Evolutionary conservation across 2,329 filamentous ascomycete genomes (phyloP).

Genomic region (Rutstroemia sp.): DNA sequence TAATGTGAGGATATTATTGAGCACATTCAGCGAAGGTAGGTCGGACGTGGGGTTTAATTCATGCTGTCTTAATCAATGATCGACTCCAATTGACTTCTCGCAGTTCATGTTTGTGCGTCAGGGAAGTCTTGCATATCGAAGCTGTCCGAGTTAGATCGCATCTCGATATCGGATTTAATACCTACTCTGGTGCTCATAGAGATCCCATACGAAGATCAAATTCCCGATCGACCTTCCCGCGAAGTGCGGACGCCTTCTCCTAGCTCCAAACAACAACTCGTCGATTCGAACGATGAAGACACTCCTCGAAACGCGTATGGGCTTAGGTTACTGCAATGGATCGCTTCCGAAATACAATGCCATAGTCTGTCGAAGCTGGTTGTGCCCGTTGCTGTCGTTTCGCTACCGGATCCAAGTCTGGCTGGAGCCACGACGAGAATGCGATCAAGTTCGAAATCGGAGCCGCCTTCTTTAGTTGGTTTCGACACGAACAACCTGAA

Average conservation of each 20-base stretch:
- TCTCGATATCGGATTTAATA: conserved; percentile 36
- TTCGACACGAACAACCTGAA: background rate
- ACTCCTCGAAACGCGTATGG: conserved; percentile 39
- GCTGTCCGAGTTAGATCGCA: conserved; percentile 43
- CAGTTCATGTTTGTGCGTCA: conserved; percentile 47
- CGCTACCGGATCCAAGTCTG: conserved; percentile 28
- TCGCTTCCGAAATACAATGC: conserved; percentile 42
- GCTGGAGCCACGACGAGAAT: conserved; percentile 13
- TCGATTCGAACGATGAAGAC: conserved; percentile 32
- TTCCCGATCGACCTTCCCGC: conserved; percentile 25
- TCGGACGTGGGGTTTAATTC: conserved; percentile 5
- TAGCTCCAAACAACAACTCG: conserved; percentile 30
- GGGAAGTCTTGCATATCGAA: conserved; percentile 45
- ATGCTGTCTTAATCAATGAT: conserved; percentile 1
- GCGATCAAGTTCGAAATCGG: conserved; percentile 15
- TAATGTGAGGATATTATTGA: conserved; percentile 42
- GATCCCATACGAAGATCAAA: conserved; percentile 37
- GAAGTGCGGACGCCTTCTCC: conserved; percentile 28
- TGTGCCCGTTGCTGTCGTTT: conserved; percentile 38
- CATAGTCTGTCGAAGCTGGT: conserved; percentile 41
- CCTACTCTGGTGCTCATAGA: conserved; percentile 51
- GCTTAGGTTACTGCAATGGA: conserved; percentile 38
- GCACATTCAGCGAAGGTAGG: conserved; percentile 43
- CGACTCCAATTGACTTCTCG: conserved; percentile 14
- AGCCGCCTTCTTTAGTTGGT: conserved; percentile 11